Base-by-base conservation (phyloP, 345 rosid species). In the Ailanthus altissimus region DNA sequence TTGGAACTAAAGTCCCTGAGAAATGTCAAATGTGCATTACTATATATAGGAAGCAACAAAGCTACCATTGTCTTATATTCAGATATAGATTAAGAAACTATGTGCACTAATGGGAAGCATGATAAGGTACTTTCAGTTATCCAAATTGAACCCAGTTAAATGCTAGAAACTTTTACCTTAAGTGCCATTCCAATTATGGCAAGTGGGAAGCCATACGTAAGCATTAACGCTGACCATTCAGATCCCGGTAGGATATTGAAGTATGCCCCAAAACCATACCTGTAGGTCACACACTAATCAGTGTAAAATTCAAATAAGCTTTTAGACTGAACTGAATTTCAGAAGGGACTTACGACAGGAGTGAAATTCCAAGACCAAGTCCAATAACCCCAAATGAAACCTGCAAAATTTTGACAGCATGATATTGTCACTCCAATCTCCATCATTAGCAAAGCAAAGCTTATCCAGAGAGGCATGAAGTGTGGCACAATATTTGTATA, bases 121-220 rank as follows among this genome's bases (percentile, higher is more conserved):
- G 40, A 46, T 18, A 21, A 63, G 60, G 47, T 9, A 13, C 25
- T 36, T 64, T 76, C 57, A 61, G 11, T 59, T 73, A 51, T 49
- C 38, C 43, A 80, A 56, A 51, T 73, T 47, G 56, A 67, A 69
- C 28, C 40, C 12, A 53, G 46, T 32, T 23, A 75, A 46, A 25
- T n/a, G 45, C 46, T 78, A 80, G 78, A 79, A 74, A 69, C 8
- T 26, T 61, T 77, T 84, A 93, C 98, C 98, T 96, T 93, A 82
- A 96, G 91, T 64, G 98, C 98, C 99, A 96, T 96, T 74, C 99
- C 99, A 2, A 96, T 96, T 26, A 96, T 88, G 51, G 99, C 95
- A 78, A 93, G 97, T 42, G 99, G 99, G 74, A 96, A 96, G 47
- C 99, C 97, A 85, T 96, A 96, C 1, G 99, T 96, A 36, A 96